Percentiles rank a stretch among this genome's conserved stretches.
These are phyloP conservation scores for Neolentinus lepideus DNA, from an alignment of 1,284 basidiomycete genomes.

Conservation along the genomic window DNA sequence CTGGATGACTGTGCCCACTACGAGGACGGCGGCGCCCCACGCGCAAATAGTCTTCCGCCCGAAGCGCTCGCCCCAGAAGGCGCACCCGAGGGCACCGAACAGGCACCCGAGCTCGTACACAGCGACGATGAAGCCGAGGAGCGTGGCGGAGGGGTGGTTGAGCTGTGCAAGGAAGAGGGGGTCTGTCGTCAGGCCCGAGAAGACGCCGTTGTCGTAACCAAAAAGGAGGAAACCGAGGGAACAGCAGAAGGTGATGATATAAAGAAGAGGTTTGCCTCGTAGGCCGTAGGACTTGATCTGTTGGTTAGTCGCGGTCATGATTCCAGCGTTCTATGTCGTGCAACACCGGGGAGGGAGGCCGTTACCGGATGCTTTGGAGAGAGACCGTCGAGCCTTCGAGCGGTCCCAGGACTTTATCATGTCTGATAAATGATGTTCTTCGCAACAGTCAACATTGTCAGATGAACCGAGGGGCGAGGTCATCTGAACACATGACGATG, in stretches of 20 bases:
- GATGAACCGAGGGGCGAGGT: background rate
- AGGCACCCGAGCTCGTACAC: background rate
- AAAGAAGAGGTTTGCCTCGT: background rate
- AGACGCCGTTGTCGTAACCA: background rate
- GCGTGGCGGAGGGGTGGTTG: background rate
- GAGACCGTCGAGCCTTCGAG: background rate
- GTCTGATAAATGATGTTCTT: background rate
- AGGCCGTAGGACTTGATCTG: background rate
- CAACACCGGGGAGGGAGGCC: background rate
- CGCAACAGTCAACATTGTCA: background rate
- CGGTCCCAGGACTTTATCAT: background rate
- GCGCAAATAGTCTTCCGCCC: background rate
- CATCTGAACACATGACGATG: background rate
- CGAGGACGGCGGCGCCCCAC: background rate
- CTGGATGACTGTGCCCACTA: background rate
- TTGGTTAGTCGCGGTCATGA: background rate
- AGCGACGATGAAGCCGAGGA: background rate
- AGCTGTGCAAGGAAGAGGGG: background rate
- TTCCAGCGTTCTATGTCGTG: background rate
- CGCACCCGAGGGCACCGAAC: background rate
- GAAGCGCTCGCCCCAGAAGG: background rate
- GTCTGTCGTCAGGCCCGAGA: background rate
- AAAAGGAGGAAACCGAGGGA: background rate
- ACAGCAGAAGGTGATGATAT: background rate
- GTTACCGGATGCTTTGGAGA: background rate